Evolutionary conservation across 225 moss, liverwort and hornwort species (phyloP).

Genomic region (Pseudoscleropodium purum): DNA sequence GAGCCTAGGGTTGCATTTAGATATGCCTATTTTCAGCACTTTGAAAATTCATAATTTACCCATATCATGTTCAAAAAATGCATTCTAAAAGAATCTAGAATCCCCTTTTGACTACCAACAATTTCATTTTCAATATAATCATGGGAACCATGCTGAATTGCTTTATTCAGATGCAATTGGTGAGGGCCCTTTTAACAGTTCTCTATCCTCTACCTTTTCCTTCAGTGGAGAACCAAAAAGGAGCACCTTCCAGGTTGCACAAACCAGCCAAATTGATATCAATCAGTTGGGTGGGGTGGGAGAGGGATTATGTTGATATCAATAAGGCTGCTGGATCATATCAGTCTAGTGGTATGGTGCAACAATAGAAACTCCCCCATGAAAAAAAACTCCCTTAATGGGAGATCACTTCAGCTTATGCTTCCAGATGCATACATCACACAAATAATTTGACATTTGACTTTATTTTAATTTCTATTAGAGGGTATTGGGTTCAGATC

Average conservation of each 20-base stretch:
- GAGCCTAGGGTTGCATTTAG: background rate
- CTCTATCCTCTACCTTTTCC: background rate
- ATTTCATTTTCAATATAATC: background rate
- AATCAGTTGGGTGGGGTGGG: too few species aligned
- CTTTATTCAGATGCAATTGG: background rate
- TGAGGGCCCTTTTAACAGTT: too few species aligned
- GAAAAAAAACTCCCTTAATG: background rate
- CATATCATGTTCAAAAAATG: too few species aligned
- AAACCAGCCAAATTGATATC: background rate
- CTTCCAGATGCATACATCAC: background rate
- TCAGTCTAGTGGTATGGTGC: background rate
- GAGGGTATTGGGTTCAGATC: background rate
- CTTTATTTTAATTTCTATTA: background rate
- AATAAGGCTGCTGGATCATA: background rate
- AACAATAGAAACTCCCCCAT: background rate
- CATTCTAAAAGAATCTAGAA: background rate
- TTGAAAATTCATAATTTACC: background rate
- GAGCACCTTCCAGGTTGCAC: background rate
- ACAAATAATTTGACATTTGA: background rate
- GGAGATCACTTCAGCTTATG: background rate
- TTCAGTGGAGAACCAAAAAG: background rate
- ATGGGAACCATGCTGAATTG: background rate
- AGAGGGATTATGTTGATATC: background rate
- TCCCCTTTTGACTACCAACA: background rate
- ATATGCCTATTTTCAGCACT: background rate